Evolutionary conservation across 1,139 yeast genomes (phyloP).

Genomic region (Sugiyamaella paludigena): DNA sequence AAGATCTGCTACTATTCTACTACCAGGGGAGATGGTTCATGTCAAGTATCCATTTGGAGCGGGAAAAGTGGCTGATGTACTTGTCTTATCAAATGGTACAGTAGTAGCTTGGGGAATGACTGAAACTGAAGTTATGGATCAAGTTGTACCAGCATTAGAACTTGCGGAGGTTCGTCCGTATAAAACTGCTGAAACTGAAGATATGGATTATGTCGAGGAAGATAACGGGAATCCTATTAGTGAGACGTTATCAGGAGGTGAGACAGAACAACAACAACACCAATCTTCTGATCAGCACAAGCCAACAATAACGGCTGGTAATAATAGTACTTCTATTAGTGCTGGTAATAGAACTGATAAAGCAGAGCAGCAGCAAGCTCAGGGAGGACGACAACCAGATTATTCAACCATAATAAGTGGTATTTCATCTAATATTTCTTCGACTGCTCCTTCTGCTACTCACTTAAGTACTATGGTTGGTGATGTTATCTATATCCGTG

Average conservation of each 20-base stretch:
- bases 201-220: constrained; percentile 79
- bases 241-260: background rate
- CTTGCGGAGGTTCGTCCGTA: constrained; percentile 52
- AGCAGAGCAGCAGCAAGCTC: background rate
- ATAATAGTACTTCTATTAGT: background rate
- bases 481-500: constrained; percentile 65
- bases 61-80: constrained; percentile 47
- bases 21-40: constrained; percentile 69
- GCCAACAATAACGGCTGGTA: constrained; percentile 3
- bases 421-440: background rate
- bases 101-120: constrained; percentile 77
- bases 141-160: constrained; percentile 46
- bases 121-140: constrained; percentile 48
- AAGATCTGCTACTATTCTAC: constrained; percentile 44
- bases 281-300: constrained; percentile 2
- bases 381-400: background rate
- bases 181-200: constrained; percentile 67
- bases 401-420: background rate
- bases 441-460: constrained; percentile 3
- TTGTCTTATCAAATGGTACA: constrained; percentile 69
- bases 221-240: constrained; percentile 15
- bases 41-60: constrained; percentile 42
- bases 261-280: background rate
- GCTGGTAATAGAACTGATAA: background rate
- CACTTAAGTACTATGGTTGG: constrained; percentile 51